These are phyloP conservation scores for Mycena filopes DNA, from an alignment of 768 basidiomycete species.

Conservation along the genomic window DNA sequence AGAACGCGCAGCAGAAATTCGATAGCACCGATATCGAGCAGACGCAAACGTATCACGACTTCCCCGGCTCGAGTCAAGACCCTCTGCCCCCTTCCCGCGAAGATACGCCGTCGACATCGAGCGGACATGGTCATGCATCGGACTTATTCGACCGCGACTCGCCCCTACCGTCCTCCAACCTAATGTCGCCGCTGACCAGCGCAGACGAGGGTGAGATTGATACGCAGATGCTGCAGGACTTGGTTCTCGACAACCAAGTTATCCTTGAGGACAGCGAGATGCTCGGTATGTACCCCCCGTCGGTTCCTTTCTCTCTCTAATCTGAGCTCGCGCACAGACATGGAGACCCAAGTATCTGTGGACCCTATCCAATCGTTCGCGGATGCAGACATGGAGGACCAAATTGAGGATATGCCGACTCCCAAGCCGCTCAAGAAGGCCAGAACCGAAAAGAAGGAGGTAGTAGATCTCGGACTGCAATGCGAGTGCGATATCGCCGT, in stretches of 20 bases:
- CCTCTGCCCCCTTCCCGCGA: slow-evolving; percentile 37
- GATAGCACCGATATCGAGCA: slow-evolving; percentile 51
- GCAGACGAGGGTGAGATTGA: slow-evolving; percentile 36
- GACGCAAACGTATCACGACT: slow-evolving; percentile 57
- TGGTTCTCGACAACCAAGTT: slow-evolving; percentile 34
- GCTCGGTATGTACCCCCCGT: slow-evolving; percentile 57
- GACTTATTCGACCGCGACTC: slow-evolving; percentile 27
- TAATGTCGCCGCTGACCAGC: slow-evolving; percentile 29
- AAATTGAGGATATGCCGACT: slow-evolving; percentile 29
- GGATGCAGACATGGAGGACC: slow-evolving; percentile 29
- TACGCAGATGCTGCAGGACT: slow-evolving; percentile 42
- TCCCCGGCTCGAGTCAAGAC: slow-evolving; percentile 30
- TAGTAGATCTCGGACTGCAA: slow-evolving; percentile 55
- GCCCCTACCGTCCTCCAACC: slow-evolving; percentile 36
- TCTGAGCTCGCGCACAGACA: slow-evolving; percentile 41
- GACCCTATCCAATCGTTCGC: slow-evolving; percentile 56
- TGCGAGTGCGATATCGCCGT: slow-evolving; percentile 79
- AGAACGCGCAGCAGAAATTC: slow-evolving; percentile 32
- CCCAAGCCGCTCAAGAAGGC: slow-evolving; percentile 28
- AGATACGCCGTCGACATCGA: slow-evolving; percentile 16
- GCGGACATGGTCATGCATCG: not conserved
- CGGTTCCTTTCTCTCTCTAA: not conserved
- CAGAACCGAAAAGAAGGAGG: slow-evolving; percentile 21
- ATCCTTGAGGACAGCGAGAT: slow-evolving; percentile 55
- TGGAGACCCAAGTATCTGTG: slow-evolving; percentile 51